Percentiles rank a stretch among this genome's conserved stretches.
These are phyloP conservation scores for Cryomyces minteri DNA, from an alignment of 495 filamentous ascomycete genomes.

Conservation along the genomic window DNA sequence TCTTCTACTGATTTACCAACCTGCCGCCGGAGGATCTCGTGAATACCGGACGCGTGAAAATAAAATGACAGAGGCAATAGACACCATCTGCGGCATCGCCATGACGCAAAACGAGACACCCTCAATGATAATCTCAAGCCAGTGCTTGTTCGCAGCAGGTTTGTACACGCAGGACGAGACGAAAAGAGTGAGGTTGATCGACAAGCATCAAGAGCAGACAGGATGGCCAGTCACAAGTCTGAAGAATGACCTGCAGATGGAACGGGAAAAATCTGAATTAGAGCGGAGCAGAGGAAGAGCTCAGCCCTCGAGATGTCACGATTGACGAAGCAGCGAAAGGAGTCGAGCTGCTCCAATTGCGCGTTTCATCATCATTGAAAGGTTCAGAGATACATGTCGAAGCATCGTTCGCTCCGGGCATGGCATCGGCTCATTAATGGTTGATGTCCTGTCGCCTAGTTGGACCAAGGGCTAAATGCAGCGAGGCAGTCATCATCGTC, in stretches of 20 bases:
- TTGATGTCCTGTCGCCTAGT: no score
- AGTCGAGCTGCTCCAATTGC: no score
- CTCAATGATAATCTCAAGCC: slow-evolving; percentile 3
- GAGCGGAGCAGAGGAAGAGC: no score
- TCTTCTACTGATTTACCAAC: slow-evolving; percentile 11
- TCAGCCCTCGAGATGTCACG: no score
- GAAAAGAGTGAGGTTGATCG: slow-evolving; percentile 10
- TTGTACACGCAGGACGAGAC: slow-evolving; percentile 9
- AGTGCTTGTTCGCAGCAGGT: slow-evolving; percentile 13
- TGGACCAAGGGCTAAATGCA: no score
- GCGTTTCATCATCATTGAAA: no score
- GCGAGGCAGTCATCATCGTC: no score
- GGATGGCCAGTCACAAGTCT: slow-evolving; percentile 14
- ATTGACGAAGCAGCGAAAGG: no score
- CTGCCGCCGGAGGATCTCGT: slow-evolving; percentile 11
- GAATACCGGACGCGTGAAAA: slow-evolving; percentile 7
- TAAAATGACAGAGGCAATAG: slow-evolving; percentile 7
- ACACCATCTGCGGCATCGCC: slow-evolving; percentile 14
- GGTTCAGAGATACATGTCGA: no score
- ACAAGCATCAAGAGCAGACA: slow-evolving; percentile 3
- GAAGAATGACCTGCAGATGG: slow-evolving; percentile 9
- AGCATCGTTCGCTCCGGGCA: no score
- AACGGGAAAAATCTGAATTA: slow-evolving; percentile 8
- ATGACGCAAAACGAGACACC: slow-evolving; percentile 7
- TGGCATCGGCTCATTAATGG: no score